phyloP scores from a whole-genome alignment of 2,329 filamentous ascomycete genomes.

The Cryphonectria carpinicola region DNA sequence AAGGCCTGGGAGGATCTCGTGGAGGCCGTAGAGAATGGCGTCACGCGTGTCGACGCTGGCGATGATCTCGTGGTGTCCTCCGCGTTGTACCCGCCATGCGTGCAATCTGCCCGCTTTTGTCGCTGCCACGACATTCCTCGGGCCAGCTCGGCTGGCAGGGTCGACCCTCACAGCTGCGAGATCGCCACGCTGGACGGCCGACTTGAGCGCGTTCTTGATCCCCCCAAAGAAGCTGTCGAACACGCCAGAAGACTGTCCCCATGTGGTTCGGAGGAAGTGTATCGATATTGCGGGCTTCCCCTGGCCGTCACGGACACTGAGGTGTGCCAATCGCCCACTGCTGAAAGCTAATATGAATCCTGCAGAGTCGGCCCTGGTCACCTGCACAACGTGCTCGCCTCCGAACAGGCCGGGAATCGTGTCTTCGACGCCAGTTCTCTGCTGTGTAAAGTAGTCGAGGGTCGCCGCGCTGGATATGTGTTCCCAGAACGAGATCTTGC shows the following conservation, averaged over 20 bases:
- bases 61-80: conserved; percentile 77
- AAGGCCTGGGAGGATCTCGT: conserved; percentile 54
- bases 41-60: conserved; percentile 73
- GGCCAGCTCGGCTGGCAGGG: conserved; percentile 72
- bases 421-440: conserved; percentile 78
- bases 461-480: conserved; percentile 88
- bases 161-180: conserved; percentile 81
- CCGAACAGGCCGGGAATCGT: conserved; percentile 74
- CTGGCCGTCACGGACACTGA: conserved; percentile 84
- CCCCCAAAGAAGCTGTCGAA: conserved; percentile 73
- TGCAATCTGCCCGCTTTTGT: conserved; percentile 79
- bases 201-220: conserved; percentile 75
- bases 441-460: conserved; percentile 80
- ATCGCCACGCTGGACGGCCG: conserved; percentile 72
- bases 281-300: conserved; percentile 81
- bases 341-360: conserved; percentile 87
- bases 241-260: conserved; percentile 54
- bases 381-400: conserved; percentile 75
- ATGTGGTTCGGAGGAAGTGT: conserved; percentile 71
- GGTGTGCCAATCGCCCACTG: conserved; percentile 82
- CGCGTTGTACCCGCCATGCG: conserved; percentile 87
- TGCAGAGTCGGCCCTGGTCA: conserved; percentile 82
- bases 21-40: conserved; percentile 65
- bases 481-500: conserved; percentile 93
- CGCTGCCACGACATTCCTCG: conserved; percentile 80